A percentile compares a stretch with the other conserved stretches of the same genome.
phyloP scores from a whole-genome alignment of 768 basidiomycete species.

The Coprinopsis cinerea region DNA sequence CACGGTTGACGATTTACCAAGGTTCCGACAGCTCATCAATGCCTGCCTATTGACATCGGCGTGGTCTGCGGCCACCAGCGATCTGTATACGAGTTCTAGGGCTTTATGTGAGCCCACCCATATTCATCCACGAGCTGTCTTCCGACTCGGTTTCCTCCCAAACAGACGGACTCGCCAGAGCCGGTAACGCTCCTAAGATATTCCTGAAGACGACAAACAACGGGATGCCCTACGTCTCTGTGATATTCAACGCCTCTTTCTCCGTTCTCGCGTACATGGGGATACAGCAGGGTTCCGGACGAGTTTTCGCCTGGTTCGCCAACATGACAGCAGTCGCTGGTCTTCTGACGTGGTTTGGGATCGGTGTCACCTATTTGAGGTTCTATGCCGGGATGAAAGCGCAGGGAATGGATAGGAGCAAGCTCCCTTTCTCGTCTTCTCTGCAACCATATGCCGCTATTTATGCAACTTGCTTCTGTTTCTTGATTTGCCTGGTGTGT shows the following conservation, averaged over 20 bases:
- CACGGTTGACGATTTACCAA: not conserved
- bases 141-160: not conserved
- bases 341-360: slow-evolving; percentile 81
- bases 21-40: slow-evolving; percentile 56
- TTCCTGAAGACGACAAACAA: slow-evolving; percentile 63
- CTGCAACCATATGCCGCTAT: slow-evolving; percentile 75
- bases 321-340: slow-evolving; percentile 67
- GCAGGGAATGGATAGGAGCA: slow-evolving; percentile 70
- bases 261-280: slow-evolving; percentile 80
- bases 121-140: not conserved
- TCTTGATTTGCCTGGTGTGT: slow-evolving; percentile 61
- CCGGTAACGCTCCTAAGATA: slow-evolving; percentile 77
- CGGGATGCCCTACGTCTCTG: slow-evolving; percentile 73
- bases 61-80: slow-evolving; percentile 88
- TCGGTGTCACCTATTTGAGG: slow-evolving; percentile 69
- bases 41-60: slow-evolving; percentile 82
- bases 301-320: slow-evolving; percentile 75
- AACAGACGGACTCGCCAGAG: slow-evolving; percentile 76
- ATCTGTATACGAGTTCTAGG: slow-evolving; percentile 84
- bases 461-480: slow-evolving; percentile 36
- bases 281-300: slow-evolving; percentile 55
- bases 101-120: slow-evolving; percentile 61
- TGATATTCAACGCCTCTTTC: slow-evolving; percentile 66
- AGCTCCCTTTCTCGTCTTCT: slow-evolving; percentile 62
- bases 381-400: slow-evolving; percentile 79